Base-by-base conservation (phyloP, 306 rosid genomes). In the Gastrolobium bilobum region DNA sequence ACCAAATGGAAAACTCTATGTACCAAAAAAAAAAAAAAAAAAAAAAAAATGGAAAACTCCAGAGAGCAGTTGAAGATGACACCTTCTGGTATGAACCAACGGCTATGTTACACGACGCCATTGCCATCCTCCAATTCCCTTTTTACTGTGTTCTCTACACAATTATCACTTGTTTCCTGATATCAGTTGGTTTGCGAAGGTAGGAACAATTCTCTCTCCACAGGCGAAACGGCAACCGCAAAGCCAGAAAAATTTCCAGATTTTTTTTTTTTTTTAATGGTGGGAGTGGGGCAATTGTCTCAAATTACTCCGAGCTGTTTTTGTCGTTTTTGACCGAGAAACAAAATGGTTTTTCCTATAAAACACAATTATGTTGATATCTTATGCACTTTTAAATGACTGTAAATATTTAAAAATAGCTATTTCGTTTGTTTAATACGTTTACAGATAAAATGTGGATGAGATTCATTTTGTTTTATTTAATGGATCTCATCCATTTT, bases 71-170 rank as follows among this genome's bases (percentile, higher is more conserved):
- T 1, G 60, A 62, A 68, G 14, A 34, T 3, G 8, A 38, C 39
- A 85, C 93, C 89, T 85, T 86, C 6, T 79, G 84, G 50, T 10
- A 83, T 38, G 84, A 77, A 50, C 85, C 50, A 6, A 88, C 53
- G 2, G 87, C 81, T 58, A 80, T 39, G 76, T 77, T 85, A 81
- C 78, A 85, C 4, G 87, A 85, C 60, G 79, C 89, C 97, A 88
- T 62, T 71, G 92, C 90, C 86, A 86, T 81, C 63, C 39, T 78
- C 15, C 60, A 64, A 72, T 2, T n/a, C 3, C 20, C 13, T 4
- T 1, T 35, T 20, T 8, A 10, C 10, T 5, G 43, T 4, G 5
- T 7, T 6, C 15, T 3, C 71, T 34, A 13, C 65, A 3, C 20
- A 10, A 53, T 38, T 20, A 42, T 44, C 40, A 5, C 15, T n/a